Evolutionary conservation across 1,139 yeast genomes (phyloP).

Genomic region (Saccharomyces hybrid): DNA sequence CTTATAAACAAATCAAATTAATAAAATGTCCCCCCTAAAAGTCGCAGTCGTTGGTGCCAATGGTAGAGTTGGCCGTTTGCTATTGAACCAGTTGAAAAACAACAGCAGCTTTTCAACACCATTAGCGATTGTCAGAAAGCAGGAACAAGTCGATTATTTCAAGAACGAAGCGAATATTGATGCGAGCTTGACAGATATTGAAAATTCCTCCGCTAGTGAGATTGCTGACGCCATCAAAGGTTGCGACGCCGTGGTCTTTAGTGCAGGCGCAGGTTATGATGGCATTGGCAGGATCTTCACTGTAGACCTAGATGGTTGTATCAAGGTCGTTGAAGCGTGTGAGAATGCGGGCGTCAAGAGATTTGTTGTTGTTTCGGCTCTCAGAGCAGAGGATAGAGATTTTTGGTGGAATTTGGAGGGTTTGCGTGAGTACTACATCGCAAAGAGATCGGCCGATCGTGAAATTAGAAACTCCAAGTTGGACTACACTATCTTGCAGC

Average conservation of each 20-base stretch:
- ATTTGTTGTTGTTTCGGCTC: constrained; percentile 50
- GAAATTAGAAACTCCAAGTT: constrained; percentile 37
- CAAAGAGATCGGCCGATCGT: constrained; percentile 51
- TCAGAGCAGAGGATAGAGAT: constrained; percentile 45
- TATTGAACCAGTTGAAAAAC: constrained; percentile 31
- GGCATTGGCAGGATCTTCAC: constrained; percentile 40
- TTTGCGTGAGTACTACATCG: constrained; percentile 40
- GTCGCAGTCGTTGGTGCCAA: constrained; percentile 55
- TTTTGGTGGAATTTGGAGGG: constrained; percentile 34
- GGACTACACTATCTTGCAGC: constrained; percentile 49
- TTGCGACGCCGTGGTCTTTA: constrained; percentile 51
- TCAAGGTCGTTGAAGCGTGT: constrained; percentile 51
- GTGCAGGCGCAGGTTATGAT: constrained; percentile 60
- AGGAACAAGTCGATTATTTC: constrained; percentile 40
- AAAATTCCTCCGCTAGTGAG: constrained; percentile 33
- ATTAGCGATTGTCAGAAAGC: constrained; percentile 46
- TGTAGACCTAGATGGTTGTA: constrained; percentile 58
- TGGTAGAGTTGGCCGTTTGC: constrained; percentile 48
- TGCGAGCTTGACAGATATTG: constrained; percentile 37
- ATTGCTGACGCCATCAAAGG: constrained; percentile 39
- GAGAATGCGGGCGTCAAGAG: constrained; percentile 41
- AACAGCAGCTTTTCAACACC: constrained; percentile 25
- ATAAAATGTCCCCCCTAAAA: constrained; percentile 12
- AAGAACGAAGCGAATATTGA: constrained; percentile 34
- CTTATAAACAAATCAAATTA: no score